Evolutionary conservation across 495 filamentous ascomycete genomes (phyloP).

Genomic region (Penicillium herquei): DNA sequence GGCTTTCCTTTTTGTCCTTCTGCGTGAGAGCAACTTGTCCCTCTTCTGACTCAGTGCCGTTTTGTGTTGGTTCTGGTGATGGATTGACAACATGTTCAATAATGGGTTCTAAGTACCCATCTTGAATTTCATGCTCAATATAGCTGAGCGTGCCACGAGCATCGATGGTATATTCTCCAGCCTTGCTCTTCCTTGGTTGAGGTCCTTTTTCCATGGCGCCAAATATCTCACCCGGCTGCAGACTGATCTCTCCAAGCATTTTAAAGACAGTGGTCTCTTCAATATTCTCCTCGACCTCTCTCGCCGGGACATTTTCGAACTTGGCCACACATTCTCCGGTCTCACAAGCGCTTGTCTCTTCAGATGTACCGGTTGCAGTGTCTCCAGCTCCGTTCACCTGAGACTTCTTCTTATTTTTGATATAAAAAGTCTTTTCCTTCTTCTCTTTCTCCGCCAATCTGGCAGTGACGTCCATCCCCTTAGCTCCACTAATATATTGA

Average conservation of each 20-base stretch:
- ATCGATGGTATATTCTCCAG: constrained; percentile 22
- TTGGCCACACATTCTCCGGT: not conserved
- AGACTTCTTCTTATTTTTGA: constrained; percentile 76
- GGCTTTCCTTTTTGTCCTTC: constrained; percentile 7
- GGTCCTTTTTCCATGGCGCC: not conserved
- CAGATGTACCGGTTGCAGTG: constrained; percentile 23
- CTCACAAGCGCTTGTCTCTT: constrained; percentile 24
- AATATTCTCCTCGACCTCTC: constrained; percentile 34
- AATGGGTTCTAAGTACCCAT: constrained; percentile 73
- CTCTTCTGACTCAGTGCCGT: constrained; percentile 11
- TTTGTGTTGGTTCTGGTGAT: not conserved
- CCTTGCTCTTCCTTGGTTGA: constrained; percentile 15
- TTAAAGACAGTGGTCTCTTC: constrained; percentile 34
- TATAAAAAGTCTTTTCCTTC: constrained; percentile 49
- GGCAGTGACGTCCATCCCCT: constrained; percentile 74
- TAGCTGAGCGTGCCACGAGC: constrained; percentile 45
- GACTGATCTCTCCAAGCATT: constrained; percentile 38
- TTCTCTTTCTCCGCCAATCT: constrained; percentile 62
- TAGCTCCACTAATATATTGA: constrained; percentile 81
- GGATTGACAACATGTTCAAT: constrained; percentile 61
- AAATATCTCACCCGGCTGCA: constrained; percentile 34
- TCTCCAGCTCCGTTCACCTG: not conserved
- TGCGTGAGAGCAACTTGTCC: not conserved
- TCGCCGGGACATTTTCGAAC: constrained; percentile 22
- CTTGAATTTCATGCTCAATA: constrained; percentile 51